Base-by-base conservation (phyloP, 306 rosid genomes). In the Cicer arietinum region DNA sequence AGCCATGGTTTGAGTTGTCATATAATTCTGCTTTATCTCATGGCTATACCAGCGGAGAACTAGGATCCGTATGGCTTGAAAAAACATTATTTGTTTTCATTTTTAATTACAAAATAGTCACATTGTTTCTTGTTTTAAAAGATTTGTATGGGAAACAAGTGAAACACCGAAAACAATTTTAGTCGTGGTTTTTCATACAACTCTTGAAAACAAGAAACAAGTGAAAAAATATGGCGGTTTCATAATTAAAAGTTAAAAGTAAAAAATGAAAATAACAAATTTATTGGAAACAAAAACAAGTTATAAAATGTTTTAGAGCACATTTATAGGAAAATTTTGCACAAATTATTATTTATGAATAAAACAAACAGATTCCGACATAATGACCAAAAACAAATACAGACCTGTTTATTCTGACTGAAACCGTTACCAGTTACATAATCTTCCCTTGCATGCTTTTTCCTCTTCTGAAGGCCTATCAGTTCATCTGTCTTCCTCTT, bases 401-500 rank as follows among this genome's bases (percentile, higher is more conserved):
- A 73, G 57, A 91, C 93, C 88, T 82, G 83, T 76, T 75, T 30
- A 48, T 79, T 64, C 61, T 18, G 87, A 67, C 50, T 58, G 66
- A 74, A 76, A 58, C 76, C 81, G 50, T 65, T 62, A 71, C 67
- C 58, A 43, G 71, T 13, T 60, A 45, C 69, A 81, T 81, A 77
- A 46, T 63, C 79, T 46, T 58, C 72, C 68, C 67, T 81, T 12
- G 74, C 80, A 67, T n/a, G 80, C 62, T 81, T 81, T 79, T 84
- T 85, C 53, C 56, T 79, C 66, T 82, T 79, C 57, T 59, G 77
- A 6, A 73, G 80, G 22, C 77, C 80, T 64, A 54, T 60, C 57
- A 64, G 66, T 41, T 82, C 90, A 69, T 71, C 67, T 14, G 69
- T 60, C 84, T 91, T 94, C 77, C 97, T 87, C 86, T 91, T 94